Base-by-base conservation (phyloP, 2,329 filamentous ascomycete species). In the Elsinoe fawcettii region DNA sequence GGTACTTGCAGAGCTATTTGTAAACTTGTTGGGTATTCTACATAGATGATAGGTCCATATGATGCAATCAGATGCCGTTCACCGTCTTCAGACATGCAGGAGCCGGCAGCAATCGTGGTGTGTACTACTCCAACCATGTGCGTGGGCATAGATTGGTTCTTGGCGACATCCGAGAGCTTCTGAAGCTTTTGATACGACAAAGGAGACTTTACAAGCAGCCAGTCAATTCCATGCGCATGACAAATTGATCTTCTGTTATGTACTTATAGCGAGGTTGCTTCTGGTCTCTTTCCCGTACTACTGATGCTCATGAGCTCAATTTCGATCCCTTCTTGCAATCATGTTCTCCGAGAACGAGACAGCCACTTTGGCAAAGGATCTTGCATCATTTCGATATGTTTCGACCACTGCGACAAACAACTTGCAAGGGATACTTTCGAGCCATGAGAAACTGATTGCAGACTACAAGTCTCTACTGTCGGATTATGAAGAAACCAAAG, bases 401-500 rank as follows among this genome's bases (percentile, higher is more conserved):
- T 37, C 60, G 11, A 25, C 55, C 30, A 58, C 62, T 23, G 27
- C 57, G n/a, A 51, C 32, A 2, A 30, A 47, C 18, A 56, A 46
- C 8, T 51, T 51, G 8, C 46, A 60, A 20, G 56, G 54, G 44
- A 49, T 64, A 23, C 56, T 63, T 8, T 18, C 54, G 16, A 47
- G 30, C 16, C 41, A 56, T 36, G 54, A 56, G 23, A 56, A 69
- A 32, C 70, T 84, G 5, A 68, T 84, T n/a, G 72, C 76, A 5
- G 74, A 77, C 58, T 83, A 84, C 67, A 78, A 73, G 58, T 71
- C 73, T 0, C 70, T 84, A 27, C 81, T 79, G 64, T 80, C 75
- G 60, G 78, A 82, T 60, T 81, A 78, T 56, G 80, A 83, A 61
- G 77, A 82, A 60, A 78, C 79, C 60, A 75, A 77, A 39, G 77